Evolutionary conservation across 2,329 filamentous ascomycete genomes (phyloP), one percentile per base, ranked within the genome.

Genomic region (Beauveria brongniartii): DNA sequence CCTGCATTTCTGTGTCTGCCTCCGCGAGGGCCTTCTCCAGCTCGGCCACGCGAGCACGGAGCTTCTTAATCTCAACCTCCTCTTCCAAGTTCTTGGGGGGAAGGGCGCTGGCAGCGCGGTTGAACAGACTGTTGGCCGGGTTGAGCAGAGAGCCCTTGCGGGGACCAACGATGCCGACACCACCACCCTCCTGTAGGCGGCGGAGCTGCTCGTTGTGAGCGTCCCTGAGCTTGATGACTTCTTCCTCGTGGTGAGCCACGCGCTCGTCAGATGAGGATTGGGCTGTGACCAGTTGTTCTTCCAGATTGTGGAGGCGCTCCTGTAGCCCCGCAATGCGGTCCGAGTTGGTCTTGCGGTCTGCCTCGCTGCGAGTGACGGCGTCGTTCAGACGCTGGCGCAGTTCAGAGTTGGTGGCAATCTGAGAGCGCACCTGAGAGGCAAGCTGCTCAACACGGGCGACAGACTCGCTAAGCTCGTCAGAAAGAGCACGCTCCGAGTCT

Each of bases 251-350:
- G 54, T 86, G 87, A 48, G 84, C 78, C 61, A 97, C 85, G 44
- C 87, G 87, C 54, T 93, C 92, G 71, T 99, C 94, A 0, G 91
- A 93, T 22, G 89, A 84, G 61, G 91, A 87, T 73, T 97, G 93
- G 1, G 93, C 91, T 22, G 84, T 77, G 59, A 95, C 81, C 24
- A 99, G 83, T 67, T 88, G 85, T 63, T 97, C 92, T 71, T 97
- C 94, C 55, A 97, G 84, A 18, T 78, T 75, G 68, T 89, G 91
- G 61, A 99, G 86, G 62, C 87, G 88, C 64, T 83, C 82, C 72
- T 97, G 92, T 71, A 97, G 84, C 59, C 86, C 82, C 61, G 90
- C 90, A 71, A 99, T 96, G 68, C 90, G 89, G 57, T 85, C 81
- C 16, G 89, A 89, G 64, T 92, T 95, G 63, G 86, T 77, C 69